phyloP scores from a whole-genome alignment of 1,139 yeast species.

The Suhomyces ambrosiae region DNA sequence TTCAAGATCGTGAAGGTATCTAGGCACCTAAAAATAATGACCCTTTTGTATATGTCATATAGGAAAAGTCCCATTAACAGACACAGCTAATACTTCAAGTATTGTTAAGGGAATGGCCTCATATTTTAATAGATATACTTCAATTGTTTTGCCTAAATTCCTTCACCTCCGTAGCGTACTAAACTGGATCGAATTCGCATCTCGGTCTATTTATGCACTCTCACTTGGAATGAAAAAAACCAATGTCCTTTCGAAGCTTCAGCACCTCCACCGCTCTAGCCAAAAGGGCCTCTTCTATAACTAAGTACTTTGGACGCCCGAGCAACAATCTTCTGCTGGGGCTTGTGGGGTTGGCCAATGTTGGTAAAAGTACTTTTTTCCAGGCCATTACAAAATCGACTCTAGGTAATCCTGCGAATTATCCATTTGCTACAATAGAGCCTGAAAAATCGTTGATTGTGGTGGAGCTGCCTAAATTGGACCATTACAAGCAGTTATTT shows the following conservation, averaged over 20 bases:
- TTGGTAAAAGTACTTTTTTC: slow-evolving; percentile 69
- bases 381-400: slow-evolving; percentile 71
- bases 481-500: slow-evolving; percentile 46
- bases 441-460: slow-evolving; percentile 67
- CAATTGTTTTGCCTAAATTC: too few relatives aligned
- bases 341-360: slow-evolving; percentile 76
- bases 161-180: too few relatives aligned
- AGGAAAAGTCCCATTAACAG: too few relatives aligned
- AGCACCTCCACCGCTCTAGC: slow-evolving; percentile 6
- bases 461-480: slow-evolving; percentile 56
- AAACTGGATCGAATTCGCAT: too few relatives aligned
- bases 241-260: slow-evolving; percentile 11
- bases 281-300: slow-evolving; percentile 6
- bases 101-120: too few relatives aligned
- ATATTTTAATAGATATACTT: too few relatives aligned
- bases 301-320: slow-evolving; percentile 49
- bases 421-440: slow-evolving; percentile 78
- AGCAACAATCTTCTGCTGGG: slow-evolving; percentile 57
- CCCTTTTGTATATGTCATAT: too few relatives aligned
- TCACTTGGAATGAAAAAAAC: too few relatives aligned
- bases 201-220: too few relatives aligned
- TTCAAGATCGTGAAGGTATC: too few relatives aligned
- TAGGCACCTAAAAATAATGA: too few relatives aligned
- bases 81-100: too few relatives aligned
- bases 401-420: slow-evolving; percentile 76